Base-by-base conservation (phyloP, 169 alveolate species). In the Plasmodium sp. region DNA sequence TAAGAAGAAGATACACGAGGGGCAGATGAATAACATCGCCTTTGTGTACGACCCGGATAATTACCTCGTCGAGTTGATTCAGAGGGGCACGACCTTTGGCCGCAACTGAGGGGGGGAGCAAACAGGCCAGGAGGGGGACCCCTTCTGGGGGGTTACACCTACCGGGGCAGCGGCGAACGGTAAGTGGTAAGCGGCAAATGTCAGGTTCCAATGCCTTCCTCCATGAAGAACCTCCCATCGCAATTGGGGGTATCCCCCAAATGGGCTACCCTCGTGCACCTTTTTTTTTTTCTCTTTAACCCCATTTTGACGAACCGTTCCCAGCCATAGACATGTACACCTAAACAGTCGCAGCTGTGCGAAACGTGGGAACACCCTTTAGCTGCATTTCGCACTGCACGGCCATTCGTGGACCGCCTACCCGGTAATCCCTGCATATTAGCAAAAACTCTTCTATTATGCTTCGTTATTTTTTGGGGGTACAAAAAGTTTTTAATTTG, bases 11-110 rank as follows among this genome's bases (percentile, higher is more conserved):
- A 94, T 97, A 51, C 85, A 92, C 41, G 98, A 95, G 72, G 98
- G 98, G 1, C 41, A 81, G 18, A 96, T 96, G 98, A 90, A 92
- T 62, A 95, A 92, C 72, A 94, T 97, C 18, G 98, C 97, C 39
- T 97, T 97, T 83, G 94, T 94, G 12, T 77, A 92, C 84, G 98
- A 97, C 71, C 98, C 98, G 14, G 97, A 97, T 48, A 97, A 97
- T 41, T 97, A 97, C 67, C 81, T 96, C 84, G 67, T 97, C 1
- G 97, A 95, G 90, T 71, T 97, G 36, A 93, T 80, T 9, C 84
- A 94, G 56, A 81, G 97, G 27, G 92, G 74, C 72, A 92, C 95
- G 10, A 43, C 95, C 14, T 92, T 92, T 36, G 31, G 43, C 73
- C 43, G 54, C 36, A 92, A 92, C 31, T 81, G 77, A 51, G 67